phyloP scores from a whole-genome alignment of 768 basidiomycete species.

The Pleurotus djamor region DNA sequence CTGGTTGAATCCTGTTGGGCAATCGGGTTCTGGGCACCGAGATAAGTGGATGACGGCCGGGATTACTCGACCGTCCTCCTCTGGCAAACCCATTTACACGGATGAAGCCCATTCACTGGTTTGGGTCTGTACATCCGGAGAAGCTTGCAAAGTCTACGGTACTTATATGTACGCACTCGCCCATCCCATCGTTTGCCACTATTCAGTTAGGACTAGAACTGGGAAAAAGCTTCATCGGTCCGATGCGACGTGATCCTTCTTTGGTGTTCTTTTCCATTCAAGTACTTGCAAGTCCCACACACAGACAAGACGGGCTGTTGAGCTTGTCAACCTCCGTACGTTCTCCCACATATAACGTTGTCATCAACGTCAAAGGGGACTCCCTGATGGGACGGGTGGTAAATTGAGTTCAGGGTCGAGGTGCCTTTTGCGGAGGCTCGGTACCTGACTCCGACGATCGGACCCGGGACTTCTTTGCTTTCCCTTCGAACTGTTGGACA shows the following conservation, averaged over 20 bases:
- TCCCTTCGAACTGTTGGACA: too few relatives aligned
- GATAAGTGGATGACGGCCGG: background rate
- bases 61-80: background rate
- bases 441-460: background rate
- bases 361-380: background rate
- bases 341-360: background rate
- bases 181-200: background rate
- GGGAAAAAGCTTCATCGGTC: background rate
- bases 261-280: background rate
- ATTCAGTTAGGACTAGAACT: background rate
- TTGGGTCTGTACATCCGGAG: background rate
- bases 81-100: background rate
- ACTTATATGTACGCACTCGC: background rate
- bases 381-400: background rate
- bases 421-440: background rate
- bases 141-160: background rate
- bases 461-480: background rate
- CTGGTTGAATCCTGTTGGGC: background rate
- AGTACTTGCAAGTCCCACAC: background rate
- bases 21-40: background rate
- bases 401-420: background rate
- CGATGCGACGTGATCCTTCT: background rate
- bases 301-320: background rate
- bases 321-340: background rate
- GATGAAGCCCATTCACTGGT: background rate